Evolutionary conservation across 2,329 filamentous ascomycete genomes (phyloP).

Genomic region (Neospermospora avenae): DNA sequence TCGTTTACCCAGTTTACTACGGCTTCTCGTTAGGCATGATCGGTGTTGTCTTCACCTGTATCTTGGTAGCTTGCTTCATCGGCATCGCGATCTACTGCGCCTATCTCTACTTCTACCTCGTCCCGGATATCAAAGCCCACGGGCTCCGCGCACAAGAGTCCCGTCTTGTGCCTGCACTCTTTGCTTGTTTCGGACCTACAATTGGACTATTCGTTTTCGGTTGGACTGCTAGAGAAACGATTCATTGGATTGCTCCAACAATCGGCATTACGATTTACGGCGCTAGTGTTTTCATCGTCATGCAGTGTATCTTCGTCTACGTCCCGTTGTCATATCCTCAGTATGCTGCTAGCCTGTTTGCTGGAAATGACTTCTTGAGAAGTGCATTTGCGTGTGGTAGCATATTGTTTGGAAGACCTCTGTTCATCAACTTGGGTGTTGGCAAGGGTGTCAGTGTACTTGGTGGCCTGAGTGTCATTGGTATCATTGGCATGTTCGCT

Average conservation of each 20-base stretch:
- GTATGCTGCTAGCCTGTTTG: conserved; percentile 58
- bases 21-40: conserved; percentile 55
- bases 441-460: conserved; percentile 55
- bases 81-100: conserved; percentile 47
- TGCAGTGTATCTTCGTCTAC: conserved; percentile 60
- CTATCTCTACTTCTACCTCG: conserved; percentile 52
- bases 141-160: conserved; percentile 51
- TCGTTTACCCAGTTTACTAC: conserved; percentile 59
- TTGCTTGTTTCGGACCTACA: conserved; percentile 50
- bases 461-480: conserved; percentile 51
- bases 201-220: conserved; percentile 59
- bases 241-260: conserved; percentile 55
- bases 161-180: conserved; percentile 54
- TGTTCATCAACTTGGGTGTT: conserved; percentile 59
- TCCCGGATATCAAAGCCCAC: conserved; percentile 46
- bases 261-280: conserved; percentile 56
- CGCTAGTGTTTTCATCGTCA: conserved; percentile 49
- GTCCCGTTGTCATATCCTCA: conserved; percentile 53
- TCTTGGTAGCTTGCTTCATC: conserved; percentile 55
- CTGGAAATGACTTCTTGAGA: conserved; percentile 58
- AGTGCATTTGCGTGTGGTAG: conserved; percentile 56
- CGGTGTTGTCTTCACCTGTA: conserved; percentile 58
- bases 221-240: conserved; percentile 50
- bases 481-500: conserved; percentile 49
- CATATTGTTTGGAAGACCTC: conserved; percentile 56